These are phyloP conservation scores for Entomortierella lignicola DNA, from an alignment of 192 early-diverging fungal species.

Conservation along the genomic window DNA sequence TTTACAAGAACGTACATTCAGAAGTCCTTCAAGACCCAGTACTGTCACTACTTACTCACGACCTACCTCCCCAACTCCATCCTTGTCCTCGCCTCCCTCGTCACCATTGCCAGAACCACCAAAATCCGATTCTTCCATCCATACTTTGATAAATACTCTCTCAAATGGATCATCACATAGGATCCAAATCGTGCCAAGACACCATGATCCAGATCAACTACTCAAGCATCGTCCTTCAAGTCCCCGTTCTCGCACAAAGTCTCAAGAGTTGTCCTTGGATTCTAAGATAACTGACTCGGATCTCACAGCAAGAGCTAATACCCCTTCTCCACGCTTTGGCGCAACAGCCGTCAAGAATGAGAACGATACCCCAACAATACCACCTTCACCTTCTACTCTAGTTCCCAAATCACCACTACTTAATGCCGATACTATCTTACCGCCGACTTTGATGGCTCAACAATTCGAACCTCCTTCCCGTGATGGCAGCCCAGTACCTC, in stretches of 20 bases:
- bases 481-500: constrained; percentile 3
- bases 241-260: constrained; percentile 27
- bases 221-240: constrained; percentile 10
- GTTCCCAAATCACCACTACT: neutral
- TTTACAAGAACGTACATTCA: constrained; percentile 2
- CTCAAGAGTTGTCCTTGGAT: constrained; percentile 23
- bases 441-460: constrained; percentile 16
- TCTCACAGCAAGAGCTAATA: constrained; percentile 1
- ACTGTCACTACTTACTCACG: neutral
- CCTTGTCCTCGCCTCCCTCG: constrained; percentile 23
- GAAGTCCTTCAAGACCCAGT: constrained; percentile 17
- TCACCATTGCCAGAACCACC: constrained; percentile 36
- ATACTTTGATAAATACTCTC: constrained; percentile 15
- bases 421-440: constrained; percentile 7
- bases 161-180: constrained; percentile 41
- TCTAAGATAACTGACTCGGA: neutral
- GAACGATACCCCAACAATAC: neutral
- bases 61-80: constrained; percentile 28
- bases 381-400: neutral
- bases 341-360: neutral
- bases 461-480: constrained; percentile 24
- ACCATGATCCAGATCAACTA: constrained; percentile 44
- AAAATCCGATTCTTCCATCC: constrained; percentile 2
- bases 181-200: constrained; percentile 39
- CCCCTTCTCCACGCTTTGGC: constrained; percentile 20